Base-by-base conservation (phyloP, 1,139 yeast genomes). In the Candida sojae region DNA sequence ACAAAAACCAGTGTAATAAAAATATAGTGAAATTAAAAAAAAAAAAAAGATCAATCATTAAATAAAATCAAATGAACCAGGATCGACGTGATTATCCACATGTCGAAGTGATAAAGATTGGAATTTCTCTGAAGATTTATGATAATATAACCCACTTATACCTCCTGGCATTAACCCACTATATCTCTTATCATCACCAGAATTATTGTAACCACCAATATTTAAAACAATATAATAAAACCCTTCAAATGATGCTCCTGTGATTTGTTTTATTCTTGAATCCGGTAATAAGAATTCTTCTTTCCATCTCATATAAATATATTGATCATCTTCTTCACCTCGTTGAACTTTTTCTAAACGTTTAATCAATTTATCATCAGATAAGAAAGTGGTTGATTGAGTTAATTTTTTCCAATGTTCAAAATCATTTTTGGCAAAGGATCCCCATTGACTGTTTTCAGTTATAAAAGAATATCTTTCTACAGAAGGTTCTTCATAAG, bases 251-350 rank as follows among this genome's bases (percentile, higher is more conserved):
- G 96, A 86, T 0, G 97, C 97, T 17, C 95, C 96, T 39, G 79
- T 77, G 31, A 86, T 80, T 50, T 74, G 79, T 54, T 79, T 82
- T n/a, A 85, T 72, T 46, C 82, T 69, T 21, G 91, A 83, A 66
- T 91, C 96, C 0, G 96, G 96, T 10, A 88, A 83, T 53, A 91
- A 69, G 60, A 89, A 90, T 59, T 84, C 82, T 64, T 92, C 98
- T 66, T 92, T 92, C 97, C 97, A 92, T 56, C 97, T 77, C 97
- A 92, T 92, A 63, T 84, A 92, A 6, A 92, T 70, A 59, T 75
- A 82, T 17, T 68, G 69, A 41, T 60, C 57, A 41, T 67, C 61
- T 39, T 65, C 66, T 31, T 60, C 52, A 21, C 72, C 73, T 11
- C 59, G 51, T 51, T 69, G 73, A 40, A 74, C 71, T 36, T 54